A percentile compares a stretch with the other conserved stretches of the same genome.
These are phyloP conservation scores for Albizia julibrissin DNA, from an alignment of 306 rosid genomes.

Conservation along the genomic window DNA sequence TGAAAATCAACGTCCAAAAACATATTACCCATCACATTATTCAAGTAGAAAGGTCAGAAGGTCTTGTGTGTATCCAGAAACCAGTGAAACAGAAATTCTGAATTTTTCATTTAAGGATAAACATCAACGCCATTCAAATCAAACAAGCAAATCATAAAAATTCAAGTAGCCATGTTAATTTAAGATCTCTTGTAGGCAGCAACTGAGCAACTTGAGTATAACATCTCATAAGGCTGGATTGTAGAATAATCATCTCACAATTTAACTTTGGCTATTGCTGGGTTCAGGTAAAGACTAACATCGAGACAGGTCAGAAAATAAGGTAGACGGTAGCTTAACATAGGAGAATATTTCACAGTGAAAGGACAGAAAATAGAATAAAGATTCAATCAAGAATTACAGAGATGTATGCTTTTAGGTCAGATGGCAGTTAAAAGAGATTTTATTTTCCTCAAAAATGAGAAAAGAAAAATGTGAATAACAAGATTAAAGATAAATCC, in stretches of 20 bases:
- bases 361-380: not conserved
- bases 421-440: not conserved
- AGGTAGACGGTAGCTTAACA: not conserved
- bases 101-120: not conserved
- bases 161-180: slow-evolving; percentile 1
- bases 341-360: not conserved
- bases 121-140: not conserved
- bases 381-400: not conserved
- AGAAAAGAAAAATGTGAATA: not conserved
- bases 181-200: not conserved
- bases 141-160: slow-evolving; percentile 30
- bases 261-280: not conserved
- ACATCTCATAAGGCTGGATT: not conserved
- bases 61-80: not conserved
- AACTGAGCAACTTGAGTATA: slow-evolving; percentile 15
- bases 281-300: not conserved
- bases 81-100: not conserved
- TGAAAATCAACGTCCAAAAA: slow-evolving; percentile 36
- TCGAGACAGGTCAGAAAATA: not conserved
- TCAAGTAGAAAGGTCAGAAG: not conserved
- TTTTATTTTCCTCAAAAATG: not conserved
- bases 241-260: not conserved
- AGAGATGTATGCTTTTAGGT: not conserved
- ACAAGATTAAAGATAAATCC: not conserved
- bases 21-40: slow-evolving; percentile 2